These are phyloP conservation scores for Phaeophleospora eucalypticola DNA, from an alignment of 2,329 filamentous ascomycete species.

Conservation along the genomic window DNA sequence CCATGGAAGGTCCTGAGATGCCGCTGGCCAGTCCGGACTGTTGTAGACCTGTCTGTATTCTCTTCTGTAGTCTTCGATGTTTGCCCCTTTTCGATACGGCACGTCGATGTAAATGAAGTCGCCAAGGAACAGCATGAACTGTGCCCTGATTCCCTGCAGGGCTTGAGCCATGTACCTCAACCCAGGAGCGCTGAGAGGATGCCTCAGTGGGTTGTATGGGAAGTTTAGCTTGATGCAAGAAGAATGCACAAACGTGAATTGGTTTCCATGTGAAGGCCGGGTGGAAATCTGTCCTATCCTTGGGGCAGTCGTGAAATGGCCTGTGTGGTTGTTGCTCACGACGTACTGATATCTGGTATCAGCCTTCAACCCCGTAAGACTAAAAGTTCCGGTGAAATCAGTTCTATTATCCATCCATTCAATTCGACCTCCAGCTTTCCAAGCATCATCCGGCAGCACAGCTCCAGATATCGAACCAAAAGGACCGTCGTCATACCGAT, in stretches of 20 bases:
- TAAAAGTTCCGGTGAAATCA: slow-evolving; percentile 74
- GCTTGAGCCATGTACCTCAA: slow-evolving; percentile 71
- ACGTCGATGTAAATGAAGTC: slow-evolving; percentile 93
- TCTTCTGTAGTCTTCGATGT: slow-evolving; percentile 72
- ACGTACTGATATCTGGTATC: slow-evolving; percentile 78
- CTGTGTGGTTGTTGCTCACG: slow-evolving; percentile 81
- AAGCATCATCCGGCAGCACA: slow-evolving; percentile 50
- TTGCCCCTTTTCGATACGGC: slow-evolving; percentile 69
- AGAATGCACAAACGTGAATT: slow-evolving; percentile 85
- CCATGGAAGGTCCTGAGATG: slow-evolving; percentile 82
- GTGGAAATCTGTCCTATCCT: slow-evolving; percentile 58
- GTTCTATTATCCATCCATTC: slow-evolving; percentile 67
- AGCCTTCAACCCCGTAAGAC: slow-evolving; percentile 62
- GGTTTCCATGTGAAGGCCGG: slow-evolving; percentile 55
- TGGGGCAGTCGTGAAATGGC: slow-evolving; percentile 75
- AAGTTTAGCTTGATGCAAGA: slow-evolving; percentile 91
- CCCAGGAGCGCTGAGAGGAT: slow-evolving; percentile 77
- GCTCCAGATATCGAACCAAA: slow-evolving; percentile 4
- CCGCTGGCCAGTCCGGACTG: slow-evolving; percentile 81
- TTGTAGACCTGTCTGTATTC: slow-evolving; percentile 96
- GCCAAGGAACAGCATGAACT: slow-evolving; percentile 70
- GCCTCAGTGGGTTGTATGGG: slow-evolving; percentile 79
- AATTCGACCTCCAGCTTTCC: slow-evolving; percentile 64
- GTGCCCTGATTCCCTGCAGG: slow-evolving; percentile 66
- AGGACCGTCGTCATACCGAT: slow-evolving; percentile 39